Base-by-base conservation (phyloP, 2,329 filamentous ascomycete species). In the Colletotrichum musicola region DNA sequence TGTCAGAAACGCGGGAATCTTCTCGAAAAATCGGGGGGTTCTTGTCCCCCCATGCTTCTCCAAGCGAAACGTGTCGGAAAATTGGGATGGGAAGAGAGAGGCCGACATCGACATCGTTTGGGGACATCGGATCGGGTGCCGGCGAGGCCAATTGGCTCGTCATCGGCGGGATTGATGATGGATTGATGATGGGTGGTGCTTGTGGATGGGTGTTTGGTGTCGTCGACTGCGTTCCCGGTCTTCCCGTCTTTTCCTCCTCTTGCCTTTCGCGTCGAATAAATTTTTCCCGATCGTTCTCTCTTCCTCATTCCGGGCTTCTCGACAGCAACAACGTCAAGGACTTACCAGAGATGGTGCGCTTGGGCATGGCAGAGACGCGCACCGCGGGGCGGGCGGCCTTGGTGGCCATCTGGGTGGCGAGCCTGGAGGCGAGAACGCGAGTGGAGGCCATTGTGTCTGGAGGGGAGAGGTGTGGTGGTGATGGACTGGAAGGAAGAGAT, bases 311-410 rank as follows among this genome's bases (percentile, higher is more conserved):
- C 53, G 47, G 44, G 38, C 18, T 30, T 27, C n/a, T 49, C 42
- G 35, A 18, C 46, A 22, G 49, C 49, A 57, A 65, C 42, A 44
- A 18, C 46, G 18, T 55, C 49, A 57, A 65, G 50, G 69, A 85
- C 88, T 86, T 89, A 93, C 90, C 89, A 80, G 89, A 86, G 85
- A 92, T 89, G 84, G 91, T 91, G 83, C 92, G 92, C 88, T 92
- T 92, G 85, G 91, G 88, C 82, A 86, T 86, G 83, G 84, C 86
- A 81, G 86, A 84, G 77, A 90, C 78, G 80, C 90, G 90, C 80
- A 90, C 82, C 82, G 90, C 90, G 85, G 92, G 91, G 83, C 92
- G 92, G 83, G 91, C 91, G 83, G 90, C 90, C 90, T 92, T 93
- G 85, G 87, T 84, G 57, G 67, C 89, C 89, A 92, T 91, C 85